A percentile compares a stretch with the other conserved stretches of the same genome.
phyloP scores from a whole-genome alignment of 1,139 yeast genomes.

The Blastobotrys apis region DNA sequence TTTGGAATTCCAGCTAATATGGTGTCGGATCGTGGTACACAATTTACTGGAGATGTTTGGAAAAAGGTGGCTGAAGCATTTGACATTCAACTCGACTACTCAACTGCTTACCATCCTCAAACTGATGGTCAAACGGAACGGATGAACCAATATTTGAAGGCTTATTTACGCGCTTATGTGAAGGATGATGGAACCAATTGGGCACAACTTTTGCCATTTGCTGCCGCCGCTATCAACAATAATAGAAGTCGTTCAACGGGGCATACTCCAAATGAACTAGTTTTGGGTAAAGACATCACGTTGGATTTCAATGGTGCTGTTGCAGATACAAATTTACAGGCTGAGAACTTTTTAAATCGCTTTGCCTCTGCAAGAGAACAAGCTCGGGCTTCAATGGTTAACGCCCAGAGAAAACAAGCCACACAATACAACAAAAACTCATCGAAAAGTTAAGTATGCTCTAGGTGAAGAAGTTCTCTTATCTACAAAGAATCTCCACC shows the following conservation, averaged over 20 bases:
- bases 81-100: not conserved
- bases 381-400: too few relatives aligned
- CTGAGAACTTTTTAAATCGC: not conserved
- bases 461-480: not conserved
- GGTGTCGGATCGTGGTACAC: not conserved
- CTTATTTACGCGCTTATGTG: not conserved
- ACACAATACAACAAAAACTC: not conserved
- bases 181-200: conserved; percentile 1
- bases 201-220: conserved; percentile 1
- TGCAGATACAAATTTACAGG: not conserved
- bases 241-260: not conserved
- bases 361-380: too few relatives aligned
- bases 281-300: not conserved
- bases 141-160: conserved; percentile 3
- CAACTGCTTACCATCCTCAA: conserved; percentile 1
- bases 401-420: too few relatives aligned
- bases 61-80: not conserved
- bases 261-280: conserved; percentile 2
- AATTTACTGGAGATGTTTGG: not conserved
- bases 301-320: too few relatives aligned
- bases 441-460: not conserved
- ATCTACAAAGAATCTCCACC: not conserved
- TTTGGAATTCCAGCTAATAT: too few relatives aligned
- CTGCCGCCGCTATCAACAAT: conserved; percentile 2
- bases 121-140: conserved; percentile 9